A percentile compares a stretch with the other conserved stretches of the same genome.
These are phyloP conservation scores for Acanthamoeba lenticulata DNA, from an alignment of 208 protist genomes.

Conservation along the genomic window DNA sequence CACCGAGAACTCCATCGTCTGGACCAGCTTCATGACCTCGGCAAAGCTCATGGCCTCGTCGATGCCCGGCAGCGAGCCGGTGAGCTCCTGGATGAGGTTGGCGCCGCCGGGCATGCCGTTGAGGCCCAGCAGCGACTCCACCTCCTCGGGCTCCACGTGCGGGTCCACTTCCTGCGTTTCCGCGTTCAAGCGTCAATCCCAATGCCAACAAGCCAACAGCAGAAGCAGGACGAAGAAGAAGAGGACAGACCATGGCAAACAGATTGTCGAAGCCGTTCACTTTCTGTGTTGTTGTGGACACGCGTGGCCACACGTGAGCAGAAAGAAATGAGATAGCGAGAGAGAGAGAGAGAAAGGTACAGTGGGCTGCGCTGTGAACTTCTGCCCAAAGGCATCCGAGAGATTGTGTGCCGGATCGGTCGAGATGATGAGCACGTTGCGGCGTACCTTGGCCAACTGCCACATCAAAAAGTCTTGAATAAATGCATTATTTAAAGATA, in stretches of 20 bases:
- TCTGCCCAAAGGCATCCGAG: slow-evolving; percentile 97
- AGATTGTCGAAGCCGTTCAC: slow-evolving; percentile 94
- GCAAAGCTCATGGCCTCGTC: slow-evolving; percentile 98
- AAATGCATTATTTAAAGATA: background rate
- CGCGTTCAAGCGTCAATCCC: background rate
- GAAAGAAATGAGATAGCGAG: background rate
- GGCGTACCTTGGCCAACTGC: slow-evolving; percentile 89
- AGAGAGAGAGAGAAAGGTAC: background rate
- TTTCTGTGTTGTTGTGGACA: background rate
- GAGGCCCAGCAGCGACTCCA: slow-evolving; percentile 86
- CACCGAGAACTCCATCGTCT: slow-evolving; percentile 92
- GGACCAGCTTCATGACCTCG: slow-evolving; percentile 94
- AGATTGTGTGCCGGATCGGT: slow-evolving; percentile 99
- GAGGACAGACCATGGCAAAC: slow-evolving; percentile 96
- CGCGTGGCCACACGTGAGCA: background rate
- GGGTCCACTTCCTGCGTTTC: background rate
- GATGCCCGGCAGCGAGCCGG: slow-evolving; percentile 93
- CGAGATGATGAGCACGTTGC: slow-evolving; percentile 96
- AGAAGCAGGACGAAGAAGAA: background rate
- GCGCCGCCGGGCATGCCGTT: slow-evolving; percentile 44
- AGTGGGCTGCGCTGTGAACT: slow-evolving; percentile 91
- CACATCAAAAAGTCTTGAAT: background rate
- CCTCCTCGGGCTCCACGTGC: slow-evolving; percentile 79
- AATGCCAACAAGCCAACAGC: background rate
- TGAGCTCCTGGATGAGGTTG: slow-evolving; percentile 77